Conservation (phyloP, 345 rosid species). For the Camelina laxa region DNA sequence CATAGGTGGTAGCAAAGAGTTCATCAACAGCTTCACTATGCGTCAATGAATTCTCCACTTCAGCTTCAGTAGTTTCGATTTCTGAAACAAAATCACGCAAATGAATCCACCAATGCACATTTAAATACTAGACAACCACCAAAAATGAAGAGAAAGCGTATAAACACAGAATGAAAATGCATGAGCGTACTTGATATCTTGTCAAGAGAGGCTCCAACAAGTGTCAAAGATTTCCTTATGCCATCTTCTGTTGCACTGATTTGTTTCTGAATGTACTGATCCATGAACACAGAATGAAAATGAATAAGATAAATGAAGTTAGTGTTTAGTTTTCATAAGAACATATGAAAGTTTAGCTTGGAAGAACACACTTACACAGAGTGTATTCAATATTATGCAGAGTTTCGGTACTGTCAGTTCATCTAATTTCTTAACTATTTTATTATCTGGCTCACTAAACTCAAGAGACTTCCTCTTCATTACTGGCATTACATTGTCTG, state of each 20-base stretch:
- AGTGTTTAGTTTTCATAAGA: not conserved
- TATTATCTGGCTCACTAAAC: conserved; percentile 55
- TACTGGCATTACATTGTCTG: conserved; percentile 63
- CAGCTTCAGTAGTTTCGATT: conserved; percentile 47
- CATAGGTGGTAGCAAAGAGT: conserved; percentile 77
- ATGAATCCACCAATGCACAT: conserved; percentile 10
- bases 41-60: conserved; percentile 56
- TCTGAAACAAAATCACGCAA: conserved; percentile 44
- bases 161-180: conserved; percentile 16
- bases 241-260: conserved; percentile 68
- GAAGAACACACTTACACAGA: conserved; percentile 61
- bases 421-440: conserved; percentile 57
- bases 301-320: not conserved
- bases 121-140: conserved; percentile 5
- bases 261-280: conserved; percentile 88
- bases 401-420: conserved; percentile 75
- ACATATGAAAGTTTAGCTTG: conserved; percentile 26
- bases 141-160: conserved; percentile 47
- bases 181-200: conserved; percentile 43
- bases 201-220: conserved; percentile 50
- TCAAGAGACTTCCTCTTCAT: conserved; percentile 68
- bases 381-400: conserved; percentile 87
- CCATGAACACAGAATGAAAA: conserved; percentile 18
- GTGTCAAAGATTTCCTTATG: conserved; percentile 77
- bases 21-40: conserved; percentile 75